Evolutionary conservation across 129 eudicot genomes (phyloP).

Genomic region (Gnaphalium uliginosum): DNA sequence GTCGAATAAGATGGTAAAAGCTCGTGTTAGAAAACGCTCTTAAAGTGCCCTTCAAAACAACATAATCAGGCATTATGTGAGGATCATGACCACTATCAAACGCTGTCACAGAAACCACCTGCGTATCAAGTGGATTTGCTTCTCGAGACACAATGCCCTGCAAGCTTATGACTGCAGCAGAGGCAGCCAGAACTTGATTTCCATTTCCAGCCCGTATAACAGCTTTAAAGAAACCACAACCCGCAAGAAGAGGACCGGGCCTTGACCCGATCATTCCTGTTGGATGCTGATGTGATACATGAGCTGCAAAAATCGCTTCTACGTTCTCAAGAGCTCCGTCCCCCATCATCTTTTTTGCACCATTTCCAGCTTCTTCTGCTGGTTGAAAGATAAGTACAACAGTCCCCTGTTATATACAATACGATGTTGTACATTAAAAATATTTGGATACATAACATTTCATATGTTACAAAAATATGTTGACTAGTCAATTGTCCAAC

Average conservation of each 20-base stretch:
- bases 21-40: constrained; percentile 80
- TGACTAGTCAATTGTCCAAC: no score
- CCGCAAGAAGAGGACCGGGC: constrained; percentile 86
- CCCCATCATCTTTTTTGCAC: constrained; percentile 84
- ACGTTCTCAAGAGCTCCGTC: constrained; percentile 79
- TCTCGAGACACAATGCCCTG: constrained; percentile 94
- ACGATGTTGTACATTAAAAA: no score
- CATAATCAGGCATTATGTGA: constrained; percentile 43
- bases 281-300: constrained; percentile 69
- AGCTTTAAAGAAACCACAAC: constrained; percentile 87
- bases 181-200: constrained; percentile 72
- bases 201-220: constrained; percentile 39
- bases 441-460: no score
- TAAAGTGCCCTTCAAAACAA: constrained; percentile 70
- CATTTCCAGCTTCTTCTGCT: constrained; percentile 98
- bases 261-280: constrained; percentile 82
- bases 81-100: constrained; percentile 48
- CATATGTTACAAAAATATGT: no score
- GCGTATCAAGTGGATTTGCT: constrained; percentile 87
- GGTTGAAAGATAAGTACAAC: constrained; percentile 88
- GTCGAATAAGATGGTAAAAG: constrained; percentile 59
- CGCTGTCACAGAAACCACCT: constrained; percentile 86
- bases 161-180: constrained; percentile 82
- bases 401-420: constrained; percentile 54
- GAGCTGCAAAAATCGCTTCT: constrained; percentile 85